phyloP scores from a whole-genome alignment of 306 rosid species.

The Sicyos baderoa region DNA sequence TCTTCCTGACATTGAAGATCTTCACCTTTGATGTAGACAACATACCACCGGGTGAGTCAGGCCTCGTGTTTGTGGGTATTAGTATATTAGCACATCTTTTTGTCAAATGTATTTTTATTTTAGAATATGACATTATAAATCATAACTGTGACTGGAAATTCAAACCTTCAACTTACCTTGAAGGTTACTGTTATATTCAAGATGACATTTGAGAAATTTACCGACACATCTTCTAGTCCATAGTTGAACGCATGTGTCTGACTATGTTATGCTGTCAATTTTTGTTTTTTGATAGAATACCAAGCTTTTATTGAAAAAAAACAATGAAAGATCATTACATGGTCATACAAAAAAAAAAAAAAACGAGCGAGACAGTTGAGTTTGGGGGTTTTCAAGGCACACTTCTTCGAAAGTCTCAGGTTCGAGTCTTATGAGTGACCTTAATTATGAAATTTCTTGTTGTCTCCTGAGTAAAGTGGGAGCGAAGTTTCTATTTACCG shows the following conservation, averaged over 20 bases:
- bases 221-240: neutral
- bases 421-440: too few relatives aligned
- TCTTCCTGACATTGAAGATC: conserved; percentile 85
- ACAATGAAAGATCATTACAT: too few relatives aligned
- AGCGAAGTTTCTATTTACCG: too few relatives aligned
- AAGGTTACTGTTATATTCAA: neutral
- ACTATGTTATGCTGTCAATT: neutral
- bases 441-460: too few relatives aligned
- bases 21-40: conserved; percentile 36
- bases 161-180: neutral
- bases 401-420: too few relatives aligned
- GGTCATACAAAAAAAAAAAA: too few relatives aligned
- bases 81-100: neutral
- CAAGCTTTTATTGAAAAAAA: too few relatives aligned
- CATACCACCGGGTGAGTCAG: conserved; percentile 22
- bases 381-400: too few relatives aligned
- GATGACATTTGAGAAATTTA: neutral
- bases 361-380: too few relatives aligned
- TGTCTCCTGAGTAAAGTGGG: too few relatives aligned
- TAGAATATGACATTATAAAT: neutral
- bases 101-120: neutral
- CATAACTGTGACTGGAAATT: neutral
- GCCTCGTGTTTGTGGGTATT: neutral
- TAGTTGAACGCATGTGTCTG: neutral
- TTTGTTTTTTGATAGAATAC: neutral